These are phyloP conservation scores for Cyclotella baltica DNA, from an alignment of 108 stramenopile genomes.

Conservation along the genomic window DNA sequence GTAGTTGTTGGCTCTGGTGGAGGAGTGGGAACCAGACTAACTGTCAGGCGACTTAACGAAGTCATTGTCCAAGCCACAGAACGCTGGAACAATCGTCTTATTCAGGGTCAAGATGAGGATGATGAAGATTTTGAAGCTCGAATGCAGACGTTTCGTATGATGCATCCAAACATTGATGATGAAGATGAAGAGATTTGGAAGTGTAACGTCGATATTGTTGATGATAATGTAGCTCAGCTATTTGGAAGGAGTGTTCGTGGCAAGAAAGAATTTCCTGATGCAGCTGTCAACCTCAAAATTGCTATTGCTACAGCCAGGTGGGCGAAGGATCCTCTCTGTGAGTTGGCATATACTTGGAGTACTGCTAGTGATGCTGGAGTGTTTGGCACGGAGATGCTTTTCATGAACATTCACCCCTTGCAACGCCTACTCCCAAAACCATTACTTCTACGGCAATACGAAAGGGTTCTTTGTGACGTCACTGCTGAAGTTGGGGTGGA, in stretches of 20 bases:
- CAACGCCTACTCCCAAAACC: conserved; percentile 86
- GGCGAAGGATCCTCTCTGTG: conserved; percentile 87
- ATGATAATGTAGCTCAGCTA: conserved; percentile 86
- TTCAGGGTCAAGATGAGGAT: conserved; percentile 90
- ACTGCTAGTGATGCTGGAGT: conserved; percentile 83
- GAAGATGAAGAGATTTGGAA: conserved; percentile 83
- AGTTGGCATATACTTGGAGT: conserved; percentile 91
- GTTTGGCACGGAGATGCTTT: conserved; percentile 91
- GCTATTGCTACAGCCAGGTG: conserved; percentile 89
- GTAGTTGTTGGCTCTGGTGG: conserved; percentile 86
- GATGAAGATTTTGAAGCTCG: conserved; percentile 84
- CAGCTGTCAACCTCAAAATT: conserved; percentile 72
- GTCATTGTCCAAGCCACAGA: conserved; percentile 74
- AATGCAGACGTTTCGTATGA: conserved; percentile 60
- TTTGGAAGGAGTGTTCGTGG: conserved; percentile 87
- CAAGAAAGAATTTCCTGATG: conserved; percentile 93
- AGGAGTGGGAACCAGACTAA: conserved; percentile 69
- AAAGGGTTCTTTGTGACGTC: conserved; percentile 83
- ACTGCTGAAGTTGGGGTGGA: conserved; percentile 93
- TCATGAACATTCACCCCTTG: conserved; percentile 89
- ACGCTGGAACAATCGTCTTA: conserved; percentile 79
- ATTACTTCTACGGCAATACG: conserved; percentile 81
- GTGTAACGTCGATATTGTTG: conserved; percentile 85
- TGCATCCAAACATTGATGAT: conserved; percentile 61
- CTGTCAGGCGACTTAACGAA: conserved; percentile 70